Evolutionary conservation across 352 stramenopile genomes (phyloP), one percentile per base, ranked within the genome.

Genomic region (Phytophthora crassamura): DNA sequence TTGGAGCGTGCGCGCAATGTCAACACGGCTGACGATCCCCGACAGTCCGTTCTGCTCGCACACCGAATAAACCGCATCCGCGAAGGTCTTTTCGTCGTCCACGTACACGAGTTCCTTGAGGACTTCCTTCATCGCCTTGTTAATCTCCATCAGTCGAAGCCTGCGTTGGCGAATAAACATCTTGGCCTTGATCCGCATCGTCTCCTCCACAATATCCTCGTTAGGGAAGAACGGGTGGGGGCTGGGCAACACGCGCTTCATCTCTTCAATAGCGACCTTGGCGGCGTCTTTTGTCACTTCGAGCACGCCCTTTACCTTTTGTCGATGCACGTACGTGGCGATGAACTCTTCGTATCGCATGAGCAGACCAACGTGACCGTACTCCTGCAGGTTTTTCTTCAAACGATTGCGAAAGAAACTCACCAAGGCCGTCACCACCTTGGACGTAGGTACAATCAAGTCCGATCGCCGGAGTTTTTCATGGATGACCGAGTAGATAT

Each of bases 321-420:
- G 66, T 14, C 68, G 65, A 28, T 67, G 76, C 30, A 90, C 51
- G 53, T 66, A 86, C 9, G 53, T 73, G 38, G 72, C 55, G 25
- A 92, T 62, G 46, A 87, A 92, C 6, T 60, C 54, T 41, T 92
- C 84, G 47, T 92, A 89, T 40, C 79, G 77, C 34, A 82, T 59
- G 54, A 89, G 56, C 20, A 90, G 25, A 6, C 80, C 77, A 7
- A 59, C 30, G 54, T 83, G 67, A 1, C 72, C 83, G 33, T 86
- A 77, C 7, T 48, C 35, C 4, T 57, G 35, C 14, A 76, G 14
- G 36, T 84, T 88, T 28, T 59, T 52, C 16, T 59, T 55, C 70
- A 78, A 79, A 15, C 81, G 79, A 33, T 61, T 34, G 14, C 69
- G 57, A 40, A 92, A 88, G 16, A 76, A 73, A 6, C 51, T 20